phyloP scores from a whole-genome alignment of 225 moss, liverwort and hornwort species.

The Anthoceros angustus region DNA sequence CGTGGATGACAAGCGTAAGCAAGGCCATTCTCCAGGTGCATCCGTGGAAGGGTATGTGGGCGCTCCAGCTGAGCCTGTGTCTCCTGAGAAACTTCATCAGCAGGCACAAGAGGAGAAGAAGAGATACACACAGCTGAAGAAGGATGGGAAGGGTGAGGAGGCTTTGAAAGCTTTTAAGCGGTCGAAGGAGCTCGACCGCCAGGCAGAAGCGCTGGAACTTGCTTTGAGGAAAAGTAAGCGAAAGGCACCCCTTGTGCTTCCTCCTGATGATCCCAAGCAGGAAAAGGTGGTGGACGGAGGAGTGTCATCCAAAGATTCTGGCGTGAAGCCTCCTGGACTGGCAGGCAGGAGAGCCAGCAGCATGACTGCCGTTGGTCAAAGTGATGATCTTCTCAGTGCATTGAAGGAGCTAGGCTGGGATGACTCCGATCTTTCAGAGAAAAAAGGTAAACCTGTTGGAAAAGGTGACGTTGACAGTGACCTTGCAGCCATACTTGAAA shows the following conservation, averaged over 20 bases:
- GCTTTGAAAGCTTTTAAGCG: conserved; percentile 83
- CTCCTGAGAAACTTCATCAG: conserved; percentile 47
- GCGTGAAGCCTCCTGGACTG: not conserved
- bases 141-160: conserved; percentile 62
- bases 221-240: conserved; percentile 48
- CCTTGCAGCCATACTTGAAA: not conserved
- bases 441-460: conserved; percentile 42
- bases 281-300: conserved; percentile 27
- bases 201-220: conserved; percentile 73
- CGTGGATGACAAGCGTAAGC: not conserved
- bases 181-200: conserved; percentile 75
- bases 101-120: conserved; percentile 68
- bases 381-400: conserved; percentile 51
- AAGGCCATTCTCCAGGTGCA: not conserved
- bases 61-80: conserved; percentile 24
- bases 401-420: conserved; percentile 89
- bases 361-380: conserved; percentile 26
- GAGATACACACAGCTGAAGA: conserved; percentile 48
- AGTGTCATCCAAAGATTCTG: conserved; percentile 22
- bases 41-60: conserved; percentile 7
- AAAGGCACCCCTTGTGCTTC: conserved; percentile 15
- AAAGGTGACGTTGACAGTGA: conserved; percentile 19
- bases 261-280: conserved; percentile 22
- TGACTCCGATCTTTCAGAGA: conserved; percentile 73
- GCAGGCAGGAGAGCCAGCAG: conserved; percentile 13